Percentiles rank a stretch among this genome's conserved stretches.
Evolutionary conservation across 2,329 filamentous ascomycete species (phyloP).

Genomic region (Zalaria obscura): DNA sequence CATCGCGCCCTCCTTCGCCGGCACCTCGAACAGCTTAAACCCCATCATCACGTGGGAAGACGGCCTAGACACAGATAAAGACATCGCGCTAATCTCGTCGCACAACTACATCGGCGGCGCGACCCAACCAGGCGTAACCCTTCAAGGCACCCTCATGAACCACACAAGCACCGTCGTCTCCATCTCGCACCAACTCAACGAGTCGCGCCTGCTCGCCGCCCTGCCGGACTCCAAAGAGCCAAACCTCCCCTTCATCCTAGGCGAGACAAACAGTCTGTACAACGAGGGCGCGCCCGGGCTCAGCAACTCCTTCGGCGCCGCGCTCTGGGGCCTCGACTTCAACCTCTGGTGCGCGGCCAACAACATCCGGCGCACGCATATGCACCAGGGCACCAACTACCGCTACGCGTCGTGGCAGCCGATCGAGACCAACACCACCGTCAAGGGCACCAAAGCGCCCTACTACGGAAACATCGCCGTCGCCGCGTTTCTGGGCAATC

Average conservation of each 20-base stretch:
- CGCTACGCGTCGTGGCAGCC: slow-evolving; percentile 50
- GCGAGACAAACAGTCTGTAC: slow-evolving; percentile 49
- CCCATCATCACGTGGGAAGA: slow-evolving; percentile 36
- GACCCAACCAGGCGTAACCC: slow-evolving; percentile 43
- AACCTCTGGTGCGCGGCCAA: slow-evolving; percentile 42
- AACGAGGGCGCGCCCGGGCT: slow-evolving; percentile 47
- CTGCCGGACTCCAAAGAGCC: slow-evolving; percentile 15
- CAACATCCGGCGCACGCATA: slow-evolving; percentile 43
- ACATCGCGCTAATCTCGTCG: slow-evolving; percentile 40
- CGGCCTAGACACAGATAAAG: slow-evolving; percentile 35
- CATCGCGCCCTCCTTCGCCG: slow-evolving; percentile 45
- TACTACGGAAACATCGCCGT: slow-evolving; percentile 50
- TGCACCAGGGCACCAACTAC: slow-evolving; percentile 52
- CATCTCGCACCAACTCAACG: slow-evolving; percentile 33
- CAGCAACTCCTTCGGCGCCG: slow-evolving; percentile 51
- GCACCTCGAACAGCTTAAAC: slow-evolving; percentile 34
- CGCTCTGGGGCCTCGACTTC: slow-evolving; percentile 51
- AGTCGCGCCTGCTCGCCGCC: slow-evolving; percentile 29
- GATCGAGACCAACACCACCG: slow-evolving; percentile 33
- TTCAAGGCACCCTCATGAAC: slow-evolving; percentile 50
- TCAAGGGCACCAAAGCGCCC: slow-evolving; percentile 44
- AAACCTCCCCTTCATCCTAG: slow-evolving; percentile 39
- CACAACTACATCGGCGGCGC: slow-evolving; percentile 51
- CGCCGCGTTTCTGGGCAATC: slow-evolving; percentile 39
- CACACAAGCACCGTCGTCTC: slow-evolving; percentile 39